Evolutionary conservation across 352 stramenopile species (phyloP).

Genomic region (Phytophthora europaea): DNA sequence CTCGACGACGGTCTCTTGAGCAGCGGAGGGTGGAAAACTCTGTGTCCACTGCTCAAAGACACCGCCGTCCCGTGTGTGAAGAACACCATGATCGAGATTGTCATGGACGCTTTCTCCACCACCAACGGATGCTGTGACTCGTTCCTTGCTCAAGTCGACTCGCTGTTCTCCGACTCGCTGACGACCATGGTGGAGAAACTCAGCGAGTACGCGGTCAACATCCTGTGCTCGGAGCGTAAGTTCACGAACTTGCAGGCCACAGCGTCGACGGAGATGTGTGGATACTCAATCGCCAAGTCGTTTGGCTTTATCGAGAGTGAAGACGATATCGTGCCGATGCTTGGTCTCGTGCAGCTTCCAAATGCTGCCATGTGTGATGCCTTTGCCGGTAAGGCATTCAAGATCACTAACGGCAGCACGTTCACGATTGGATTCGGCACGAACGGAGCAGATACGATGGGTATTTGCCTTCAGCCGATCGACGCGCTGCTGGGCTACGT

Average conservation of each 20-base stretch:
- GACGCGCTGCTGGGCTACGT: conserved; percentile 40
- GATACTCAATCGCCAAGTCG: conserved; percentile 32
- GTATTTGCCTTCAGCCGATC: conserved; percentile 53
- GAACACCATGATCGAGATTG: conserved; percentile 26
- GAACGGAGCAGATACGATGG: conserved; percentile 28
- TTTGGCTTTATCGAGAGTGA: conserved; percentile 23
- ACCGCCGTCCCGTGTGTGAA: conserved; percentile 43
- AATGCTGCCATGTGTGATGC: conserved; percentile 51
- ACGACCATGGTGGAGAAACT: conserved; percentile 38
- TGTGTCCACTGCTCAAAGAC: conserved; percentile 45
- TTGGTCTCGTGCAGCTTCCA: conserved; percentile 46
- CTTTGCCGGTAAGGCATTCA: conserved; percentile 46
- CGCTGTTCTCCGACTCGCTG: conserved; percentile 35
- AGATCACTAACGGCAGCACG: conserved; percentile 30
- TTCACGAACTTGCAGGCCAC: conserved; percentile 33
- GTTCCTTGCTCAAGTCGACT: conserved; percentile 42
- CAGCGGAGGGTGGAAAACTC: background rate
- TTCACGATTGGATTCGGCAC: conserved; percentile 37
- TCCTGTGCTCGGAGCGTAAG: conserved; percentile 47
- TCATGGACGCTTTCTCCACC: conserved; percentile 28
- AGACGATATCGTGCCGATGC: conserved; percentile 1
- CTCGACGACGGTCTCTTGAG: background rate
- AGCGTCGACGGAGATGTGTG: conserved; percentile 41
- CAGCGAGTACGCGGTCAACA: conserved; percentile 34
- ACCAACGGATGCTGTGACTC: conserved; percentile 48